phyloP scores from a whole-genome alignment of 2,329 filamentous ascomycete genomes.

The Colletotrichum liaoningense region DNA sequence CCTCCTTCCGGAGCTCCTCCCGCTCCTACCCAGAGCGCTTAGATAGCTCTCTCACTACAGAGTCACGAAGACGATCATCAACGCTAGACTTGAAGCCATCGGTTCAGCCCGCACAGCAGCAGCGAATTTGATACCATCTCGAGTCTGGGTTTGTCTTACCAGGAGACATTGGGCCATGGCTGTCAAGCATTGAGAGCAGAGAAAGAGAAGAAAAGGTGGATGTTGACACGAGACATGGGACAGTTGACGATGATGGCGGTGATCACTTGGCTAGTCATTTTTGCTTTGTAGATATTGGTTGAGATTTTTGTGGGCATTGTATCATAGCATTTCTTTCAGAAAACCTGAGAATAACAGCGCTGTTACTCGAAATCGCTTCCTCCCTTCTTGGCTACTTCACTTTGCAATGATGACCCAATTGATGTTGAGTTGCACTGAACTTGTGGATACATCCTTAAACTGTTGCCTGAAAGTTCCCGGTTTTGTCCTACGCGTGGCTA shows the following conservation, averaged over 20 bases:
- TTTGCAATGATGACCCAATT: background rate
- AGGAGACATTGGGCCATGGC: conserved; percentile 13
- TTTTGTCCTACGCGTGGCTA: background rate
- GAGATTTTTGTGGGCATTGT: conserved; percentile 2
- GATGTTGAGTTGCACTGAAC: background rate
- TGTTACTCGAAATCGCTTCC: background rate
- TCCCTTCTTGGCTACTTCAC: background rate
- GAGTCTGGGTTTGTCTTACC: conserved; percentile 23
- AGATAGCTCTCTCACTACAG: background rate
- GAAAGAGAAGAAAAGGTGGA: background rate
- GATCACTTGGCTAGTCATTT: background rate
- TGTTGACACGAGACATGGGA: background rate
- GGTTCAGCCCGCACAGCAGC: conserved; percentile 2
- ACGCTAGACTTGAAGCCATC: background rate
- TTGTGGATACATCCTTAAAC: background rate
- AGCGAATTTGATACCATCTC: conserved; percentile 2
- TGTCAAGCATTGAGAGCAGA: background rate
- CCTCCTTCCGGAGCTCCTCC: conserved; percentile 14
- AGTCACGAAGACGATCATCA: background rate
- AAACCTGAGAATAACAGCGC: conserved; percentile 25
- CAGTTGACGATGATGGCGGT: background rate
- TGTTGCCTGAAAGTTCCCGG: background rate
- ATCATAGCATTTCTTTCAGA: conserved; percentile 4
- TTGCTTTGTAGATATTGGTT: conserved; percentile 11
- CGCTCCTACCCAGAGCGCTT: conserved; percentile 19